These are phyloP conservation scores for Coemansia sp. DNA, from an alignment of 192 early-diverging fungal species.

Conservation along the genomic window DNA sequence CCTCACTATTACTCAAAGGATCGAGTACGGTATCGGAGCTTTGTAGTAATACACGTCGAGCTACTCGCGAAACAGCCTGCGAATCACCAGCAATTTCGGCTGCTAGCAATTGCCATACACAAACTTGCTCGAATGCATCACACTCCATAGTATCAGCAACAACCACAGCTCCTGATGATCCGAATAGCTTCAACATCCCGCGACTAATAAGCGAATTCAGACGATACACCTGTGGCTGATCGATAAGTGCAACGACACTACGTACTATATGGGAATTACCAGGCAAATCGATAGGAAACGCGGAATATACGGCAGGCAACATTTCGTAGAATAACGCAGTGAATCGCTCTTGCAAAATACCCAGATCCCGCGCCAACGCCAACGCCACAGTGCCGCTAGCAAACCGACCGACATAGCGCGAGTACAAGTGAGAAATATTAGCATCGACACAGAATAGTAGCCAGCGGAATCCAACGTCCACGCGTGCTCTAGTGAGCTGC, in stretches of 20 bases:
- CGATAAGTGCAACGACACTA: slow-evolving; percentile 46
- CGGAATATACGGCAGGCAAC: slow-evolving; percentile 34
- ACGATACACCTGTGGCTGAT: slow-evolving; percentile 55
- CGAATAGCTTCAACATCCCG: slow-evolving; percentile 33
- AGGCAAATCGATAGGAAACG: slow-evolving; percentile 37
- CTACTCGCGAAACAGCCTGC: slow-evolving; percentile 5
- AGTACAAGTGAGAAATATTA: neutral
- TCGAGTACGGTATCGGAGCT: slow-evolving; percentile 7
- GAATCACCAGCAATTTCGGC: slow-evolving; percentile 46
- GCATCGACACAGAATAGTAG: slow-evolving; percentile 10
- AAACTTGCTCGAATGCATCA: slow-evolving; percentile 59
- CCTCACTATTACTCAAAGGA: slow-evolving; percentile 40
- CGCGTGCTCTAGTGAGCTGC: slow-evolving; percentile 24
- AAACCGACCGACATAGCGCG: slow-evolving; percentile 19
- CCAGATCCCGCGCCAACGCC: slow-evolving; percentile 48
- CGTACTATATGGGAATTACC: slow-evolving; percentile 36
- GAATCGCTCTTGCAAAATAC: slow-evolving; percentile 52
- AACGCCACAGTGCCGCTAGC: slow-evolving; percentile 23
- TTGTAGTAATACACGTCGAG: slow-evolving; percentile 13
- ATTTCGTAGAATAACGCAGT: slow-evolving; percentile 39
- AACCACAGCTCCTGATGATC: slow-evolving; percentile 2
- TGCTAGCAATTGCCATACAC: slow-evolving; percentile 57
- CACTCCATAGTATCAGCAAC: slow-evolving; percentile 41
- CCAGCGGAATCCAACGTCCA: slow-evolving; percentile 46
- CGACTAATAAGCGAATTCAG: slow-evolving; percentile 24